Conservation (phyloP, 1,139 yeast genomes). For the Yamadazyma conglobata region DNA sequence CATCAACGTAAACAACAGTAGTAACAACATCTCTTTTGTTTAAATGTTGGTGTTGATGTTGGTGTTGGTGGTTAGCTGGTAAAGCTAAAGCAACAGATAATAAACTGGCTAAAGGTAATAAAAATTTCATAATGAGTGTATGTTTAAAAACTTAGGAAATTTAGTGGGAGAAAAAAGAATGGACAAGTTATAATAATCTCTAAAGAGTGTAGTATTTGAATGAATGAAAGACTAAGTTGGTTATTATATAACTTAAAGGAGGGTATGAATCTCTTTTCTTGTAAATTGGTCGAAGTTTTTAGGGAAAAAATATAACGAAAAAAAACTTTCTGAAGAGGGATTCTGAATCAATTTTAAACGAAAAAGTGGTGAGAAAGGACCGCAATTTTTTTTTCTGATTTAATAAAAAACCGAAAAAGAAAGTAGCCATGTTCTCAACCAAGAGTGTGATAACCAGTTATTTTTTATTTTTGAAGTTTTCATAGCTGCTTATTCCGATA, state of each 20-base stretch:
- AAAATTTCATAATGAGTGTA: slow-evolving; percentile 26
- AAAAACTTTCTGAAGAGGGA: slow-evolving; percentile 2
- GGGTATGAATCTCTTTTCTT: slow-evolving; percentile 3
- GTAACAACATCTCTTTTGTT: slow-evolving; percentile 45
- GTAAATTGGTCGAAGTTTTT: too few relatives aligned
- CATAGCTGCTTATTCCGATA: too few relatives aligned
- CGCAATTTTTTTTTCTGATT: too few relatives aligned
- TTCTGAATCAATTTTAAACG: slow-evolving; percentile 3
- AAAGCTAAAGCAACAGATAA: slow-evolving; percentile 45
- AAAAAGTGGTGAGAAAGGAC: too few relatives aligned
- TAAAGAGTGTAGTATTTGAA: slow-evolving; percentile 4
- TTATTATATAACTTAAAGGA: slow-evolving; percentile 2
- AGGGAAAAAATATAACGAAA: slow-evolving; percentile 1
- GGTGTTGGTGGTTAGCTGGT: slow-evolving; percentile 37
- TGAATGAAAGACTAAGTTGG: slow-evolving; percentile 6
- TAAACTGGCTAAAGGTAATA: slow-evolving; percentile 29
- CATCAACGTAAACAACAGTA: slow-evolving; percentile 36
- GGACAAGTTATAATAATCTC: background rate
- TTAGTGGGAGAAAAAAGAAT: too few relatives aligned
- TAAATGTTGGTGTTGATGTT: slow-evolving; percentile 33
- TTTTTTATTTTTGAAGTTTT: too few relatives aligned
- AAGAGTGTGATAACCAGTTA: too few relatives aligned
- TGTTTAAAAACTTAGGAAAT: slow-evolving; percentile 1
- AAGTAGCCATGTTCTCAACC: too few relatives aligned
- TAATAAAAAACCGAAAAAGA: too few relatives aligned